Evolutionary conservation across 2,329 filamentous ascomycete species (phyloP).

Genomic region (Xylaria sp.): DNA sequence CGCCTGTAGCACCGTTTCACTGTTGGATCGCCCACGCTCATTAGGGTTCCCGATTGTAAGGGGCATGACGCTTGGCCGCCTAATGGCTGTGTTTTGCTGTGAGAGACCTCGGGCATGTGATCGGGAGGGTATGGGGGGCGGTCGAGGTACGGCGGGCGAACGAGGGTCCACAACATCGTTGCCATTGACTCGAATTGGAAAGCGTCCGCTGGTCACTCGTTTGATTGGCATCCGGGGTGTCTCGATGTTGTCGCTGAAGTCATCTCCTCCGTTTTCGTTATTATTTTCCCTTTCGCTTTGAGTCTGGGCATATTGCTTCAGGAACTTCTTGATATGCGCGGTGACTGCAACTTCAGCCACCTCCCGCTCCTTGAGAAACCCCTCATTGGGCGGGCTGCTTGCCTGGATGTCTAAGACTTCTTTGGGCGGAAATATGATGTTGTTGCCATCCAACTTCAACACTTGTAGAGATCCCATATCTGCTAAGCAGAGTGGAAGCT

Average conservation of each 20-base stretch:
- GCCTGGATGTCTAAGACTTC: conserved; percentile 67
- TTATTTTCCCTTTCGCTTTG: conserved; percentile 57
- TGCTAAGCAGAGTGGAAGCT: conserved; percentile 81
- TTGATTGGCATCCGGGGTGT: conserved; percentile 74
- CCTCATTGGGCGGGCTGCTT: conserved; percentile 61
- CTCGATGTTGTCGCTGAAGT: conserved; percentile 76
- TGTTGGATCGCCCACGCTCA: conserved; percentile 70
- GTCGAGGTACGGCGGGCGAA: conserved; percentile 69
- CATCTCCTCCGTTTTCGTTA: conserved; percentile 62
- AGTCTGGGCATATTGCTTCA: conserved; percentile 56
- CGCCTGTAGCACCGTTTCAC: conserved; percentile 62
- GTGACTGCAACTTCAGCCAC: conserved; percentile 66
- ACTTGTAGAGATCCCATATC: conserved; percentile 91
- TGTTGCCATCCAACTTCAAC: conserved; percentile 88
- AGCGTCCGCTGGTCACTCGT: conserved; percentile 67
- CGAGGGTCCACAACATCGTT: conserved; percentile 70
- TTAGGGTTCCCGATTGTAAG: conserved; percentile 71
- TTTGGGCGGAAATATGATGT: conserved; percentile 77
- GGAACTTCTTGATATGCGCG: conserved; percentile 64
- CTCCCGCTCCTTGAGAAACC: conserved; percentile 65
- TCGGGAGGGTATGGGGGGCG: conserved; percentile 78
- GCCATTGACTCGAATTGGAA: conserved; percentile 75
- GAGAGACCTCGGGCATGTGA: conserved; percentile 81
- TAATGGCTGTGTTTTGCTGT: conserved; percentile 67
- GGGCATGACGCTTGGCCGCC: conserved; percentile 75